Evolutionary conservation across 257 asterid genomes (phyloP).

Genomic region (Solanum sejunctum): DNA sequence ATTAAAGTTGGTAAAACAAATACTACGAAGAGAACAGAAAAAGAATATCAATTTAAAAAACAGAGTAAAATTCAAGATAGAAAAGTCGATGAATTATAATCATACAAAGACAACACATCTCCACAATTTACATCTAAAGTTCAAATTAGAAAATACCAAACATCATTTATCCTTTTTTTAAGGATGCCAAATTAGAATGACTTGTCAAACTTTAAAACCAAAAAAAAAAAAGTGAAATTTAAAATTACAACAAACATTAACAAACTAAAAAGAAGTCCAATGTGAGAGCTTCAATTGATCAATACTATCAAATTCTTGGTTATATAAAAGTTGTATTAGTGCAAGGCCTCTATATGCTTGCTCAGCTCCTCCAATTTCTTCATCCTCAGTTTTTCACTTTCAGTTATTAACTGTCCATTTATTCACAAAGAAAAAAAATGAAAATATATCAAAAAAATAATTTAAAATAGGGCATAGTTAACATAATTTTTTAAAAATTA

Average conservation of each 20-base stretch:
- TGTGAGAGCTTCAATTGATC: neutral
- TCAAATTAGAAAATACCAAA: neutral
- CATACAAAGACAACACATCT: neutral
- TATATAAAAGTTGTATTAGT: neutral
- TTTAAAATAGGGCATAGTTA: neutral
- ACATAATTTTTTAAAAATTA: neutral
- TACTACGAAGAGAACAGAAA: neutral
- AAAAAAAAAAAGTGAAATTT: neutral
- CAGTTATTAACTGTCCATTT: slow-evolving; percentile 51
- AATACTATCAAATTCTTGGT: neutral
- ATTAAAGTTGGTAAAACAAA: neutral
- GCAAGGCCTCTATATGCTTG: slow-evolving; percentile 58
- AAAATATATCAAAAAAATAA: neutral
- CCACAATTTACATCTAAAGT: neutral
- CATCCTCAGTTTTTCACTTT: slow-evolving; percentile 76
- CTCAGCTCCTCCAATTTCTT: slow-evolving; percentile 81
- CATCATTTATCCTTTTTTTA: neutral
- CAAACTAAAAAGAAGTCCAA: neutral
- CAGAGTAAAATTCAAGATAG: neutral
- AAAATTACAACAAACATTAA: neutral
- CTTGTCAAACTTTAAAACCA: neutral
- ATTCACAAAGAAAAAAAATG: neutral
- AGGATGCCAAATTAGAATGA: neutral
- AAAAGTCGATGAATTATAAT: neutral
- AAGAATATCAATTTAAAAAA: neutral